Conservation (phyloP, 495 filamentous ascomycete genomes). For the Xylaria palmicola region DNA sequence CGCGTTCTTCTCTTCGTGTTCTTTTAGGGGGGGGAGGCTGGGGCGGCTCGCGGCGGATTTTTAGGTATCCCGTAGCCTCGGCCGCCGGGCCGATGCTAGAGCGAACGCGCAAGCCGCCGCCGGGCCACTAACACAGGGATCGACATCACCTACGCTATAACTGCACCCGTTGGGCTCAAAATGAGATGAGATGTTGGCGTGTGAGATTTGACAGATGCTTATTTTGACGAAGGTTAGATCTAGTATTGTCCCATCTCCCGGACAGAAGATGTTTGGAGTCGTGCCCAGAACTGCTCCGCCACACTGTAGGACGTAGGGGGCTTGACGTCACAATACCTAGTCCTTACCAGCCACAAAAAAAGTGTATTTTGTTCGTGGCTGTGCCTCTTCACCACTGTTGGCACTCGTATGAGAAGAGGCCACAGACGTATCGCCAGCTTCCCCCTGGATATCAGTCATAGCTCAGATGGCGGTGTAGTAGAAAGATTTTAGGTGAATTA, state of each 20-base stretch:
- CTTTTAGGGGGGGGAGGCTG: neutral
- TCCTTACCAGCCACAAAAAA: neutral
- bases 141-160: neutral
- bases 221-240: no score
- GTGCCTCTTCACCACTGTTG: no score
- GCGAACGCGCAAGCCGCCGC: neutral
- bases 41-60: neutral
- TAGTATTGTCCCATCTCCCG: no score
- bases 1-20: no score
- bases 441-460: no score
- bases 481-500: no score
- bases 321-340: neutral
- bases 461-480: no score
- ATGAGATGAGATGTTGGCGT: no score
- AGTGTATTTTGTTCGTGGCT: no score
- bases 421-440: no score
- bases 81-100: neutral
- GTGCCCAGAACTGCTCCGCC: constrained; percentile 1
- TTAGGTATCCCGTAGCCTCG: neutral
- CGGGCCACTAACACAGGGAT: neutral
- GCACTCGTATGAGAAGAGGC: no score
- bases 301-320: neutral
- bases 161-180: neutral
- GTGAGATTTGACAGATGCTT: no score
- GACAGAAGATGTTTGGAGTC: neutral